Conservation (phyloP, 257 asterid species). For the Voacanga thouarsii region DNA sequence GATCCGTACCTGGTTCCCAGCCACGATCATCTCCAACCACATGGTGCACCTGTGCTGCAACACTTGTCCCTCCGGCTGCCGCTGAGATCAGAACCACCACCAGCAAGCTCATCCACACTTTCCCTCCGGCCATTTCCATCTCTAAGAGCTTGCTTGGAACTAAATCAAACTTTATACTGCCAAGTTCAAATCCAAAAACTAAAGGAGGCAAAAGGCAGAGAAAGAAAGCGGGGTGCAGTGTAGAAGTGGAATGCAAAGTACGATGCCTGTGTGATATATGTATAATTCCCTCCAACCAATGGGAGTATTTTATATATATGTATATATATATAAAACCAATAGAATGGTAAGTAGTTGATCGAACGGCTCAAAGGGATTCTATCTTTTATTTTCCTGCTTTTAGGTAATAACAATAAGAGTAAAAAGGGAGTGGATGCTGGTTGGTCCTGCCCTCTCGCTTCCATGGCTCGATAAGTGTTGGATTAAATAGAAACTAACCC, state of each 20-base stretch:
- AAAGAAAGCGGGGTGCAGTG: not conserved
- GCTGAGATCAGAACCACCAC: constrained; percentile 6
- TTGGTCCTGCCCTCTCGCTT: not conserved
- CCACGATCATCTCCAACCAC: constrained; percentile 51
- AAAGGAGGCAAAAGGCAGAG: not conserved
- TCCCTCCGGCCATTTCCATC: constrained; percentile 10
- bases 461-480: not conserved
- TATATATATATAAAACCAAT: too few relatives aligned
- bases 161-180: not conserved
- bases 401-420: too few relatives aligned
- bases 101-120: not conserved
- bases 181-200: not conserved
- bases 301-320: too few relatives aligned
- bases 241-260: too few relatives aligned
- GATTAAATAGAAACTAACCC: not conserved
- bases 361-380: not conserved
- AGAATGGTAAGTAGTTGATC: not conserved
- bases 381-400: too few relatives aligned
- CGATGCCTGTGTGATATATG: not conserved
- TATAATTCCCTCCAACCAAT: not conserved
- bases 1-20: constrained; percentile 43
- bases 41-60: constrained; percentile 52
- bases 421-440: not conserved
- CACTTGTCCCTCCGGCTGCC: constrained; percentile 21
- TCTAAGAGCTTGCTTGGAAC: not conserved